Percentiles rank a stretch among this genome's conserved stretches.
Evolutionary conservation across 225 moss, liverwort and hornwort species (phyloP).

Genomic region (Pseudoscleropodium purum): DNA sequence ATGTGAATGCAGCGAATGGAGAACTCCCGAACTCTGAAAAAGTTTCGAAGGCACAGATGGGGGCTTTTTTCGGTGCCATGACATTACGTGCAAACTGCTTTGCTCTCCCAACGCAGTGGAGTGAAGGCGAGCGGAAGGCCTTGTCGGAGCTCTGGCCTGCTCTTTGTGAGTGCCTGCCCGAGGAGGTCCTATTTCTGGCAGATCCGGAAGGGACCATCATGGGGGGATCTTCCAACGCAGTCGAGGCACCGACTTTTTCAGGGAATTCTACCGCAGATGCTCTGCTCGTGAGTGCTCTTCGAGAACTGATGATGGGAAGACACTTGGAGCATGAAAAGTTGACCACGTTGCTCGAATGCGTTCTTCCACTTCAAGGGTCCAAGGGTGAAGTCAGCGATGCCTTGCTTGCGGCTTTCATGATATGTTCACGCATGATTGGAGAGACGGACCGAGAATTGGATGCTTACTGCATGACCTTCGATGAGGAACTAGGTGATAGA

Average conservation of each 20-base stretch:
- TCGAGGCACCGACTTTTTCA: slow-evolving; percentile 43
- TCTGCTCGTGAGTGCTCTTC: slow-evolving; percentile 54
- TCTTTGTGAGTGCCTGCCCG: slow-evolving; percentile 39
- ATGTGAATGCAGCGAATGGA: slow-evolving; percentile 44
- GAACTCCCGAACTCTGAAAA: slow-evolving; percentile 39
- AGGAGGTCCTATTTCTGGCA: slow-evolving; percentile 68
- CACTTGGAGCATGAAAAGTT: slow-evolving; percentile 70
- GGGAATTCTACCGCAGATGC: slow-evolving; percentile 44
- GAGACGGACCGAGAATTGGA: slow-evolving; percentile 76
- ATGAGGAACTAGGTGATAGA: slow-evolving; percentile 58
- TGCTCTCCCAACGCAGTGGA: slow-evolving; percentile 59
- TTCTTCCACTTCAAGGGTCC: slow-evolving; percentile 49
- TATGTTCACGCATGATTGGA: slow-evolving; percentile 74
- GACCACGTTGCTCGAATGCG: slow-evolving; percentile 39
- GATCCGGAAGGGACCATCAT: slow-evolving; percentile 78
- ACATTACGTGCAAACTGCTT: slow-evolving; percentile 67
- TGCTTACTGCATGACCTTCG: slow-evolving; percentile 92
- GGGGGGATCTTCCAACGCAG: slow-evolving; percentile 47
- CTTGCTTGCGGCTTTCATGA: slow-evolving; percentile 70
- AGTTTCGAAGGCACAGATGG: slow-evolving; percentile 73
- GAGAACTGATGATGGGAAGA: slow-evolving; percentile 55
- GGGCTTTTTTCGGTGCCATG: slow-evolving; percentile 88
- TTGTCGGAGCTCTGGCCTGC: slow-evolving; percentile 61
- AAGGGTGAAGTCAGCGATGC: slow-evolving; percentile 47
- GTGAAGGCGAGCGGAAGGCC: slow-evolving; percentile 65